phyloP scores from a whole-genome alignment of 2,329 filamentous ascomycete genomes.

The Ilyonectria sp. region DNA sequence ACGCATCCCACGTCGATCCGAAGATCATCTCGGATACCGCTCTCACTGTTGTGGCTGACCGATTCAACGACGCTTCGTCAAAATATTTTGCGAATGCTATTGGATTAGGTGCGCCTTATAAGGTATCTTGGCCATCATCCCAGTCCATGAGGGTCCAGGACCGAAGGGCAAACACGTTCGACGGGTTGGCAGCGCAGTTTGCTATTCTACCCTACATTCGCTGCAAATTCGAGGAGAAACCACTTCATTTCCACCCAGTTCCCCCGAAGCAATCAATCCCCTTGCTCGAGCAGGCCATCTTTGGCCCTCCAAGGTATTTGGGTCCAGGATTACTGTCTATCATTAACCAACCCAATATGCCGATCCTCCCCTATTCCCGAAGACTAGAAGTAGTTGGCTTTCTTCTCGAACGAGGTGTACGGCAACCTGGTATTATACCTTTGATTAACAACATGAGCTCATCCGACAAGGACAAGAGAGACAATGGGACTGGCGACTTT shows the following conservation, averaged over 20 bases:
- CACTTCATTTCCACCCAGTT: neutral
- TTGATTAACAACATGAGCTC: neutral
- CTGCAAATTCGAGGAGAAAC: neutral
- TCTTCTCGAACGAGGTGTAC: slow-evolving; percentile 4
- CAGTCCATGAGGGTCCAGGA: neutral
- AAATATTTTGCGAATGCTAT: neutral
- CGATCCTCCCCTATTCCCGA: neutral
- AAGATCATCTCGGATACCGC: slow-evolving; percentile 22
- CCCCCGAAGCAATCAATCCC: neutral
- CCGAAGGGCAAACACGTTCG: slow-evolving; percentile 1
- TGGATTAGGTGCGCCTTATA: neutral
- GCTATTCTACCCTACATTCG: slow-evolving; percentile 3
- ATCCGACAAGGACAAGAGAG: neutral
- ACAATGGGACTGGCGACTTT: neutral
- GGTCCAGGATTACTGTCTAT: neutral
- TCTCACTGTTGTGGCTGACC: slow-evolving; percentile 5
- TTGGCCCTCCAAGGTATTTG: neutral
- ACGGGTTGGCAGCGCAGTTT: slow-evolving; percentile 7
- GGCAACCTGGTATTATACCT: slow-evolving; percentile 3
- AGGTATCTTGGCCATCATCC: neutral
- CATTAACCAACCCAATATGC: neutral
- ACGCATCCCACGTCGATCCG: slow-evolving; percentile 50
- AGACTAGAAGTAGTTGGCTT: slow-evolving; percentile 3
- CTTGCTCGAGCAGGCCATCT: slow-evolving; percentile 3
- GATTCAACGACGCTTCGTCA: slow-evolving; percentile 2